Evolutionary conservation across 1,284 basidiomycete genomes (phyloP).

Genomic region (Sporisorium sorghi): DNA sequence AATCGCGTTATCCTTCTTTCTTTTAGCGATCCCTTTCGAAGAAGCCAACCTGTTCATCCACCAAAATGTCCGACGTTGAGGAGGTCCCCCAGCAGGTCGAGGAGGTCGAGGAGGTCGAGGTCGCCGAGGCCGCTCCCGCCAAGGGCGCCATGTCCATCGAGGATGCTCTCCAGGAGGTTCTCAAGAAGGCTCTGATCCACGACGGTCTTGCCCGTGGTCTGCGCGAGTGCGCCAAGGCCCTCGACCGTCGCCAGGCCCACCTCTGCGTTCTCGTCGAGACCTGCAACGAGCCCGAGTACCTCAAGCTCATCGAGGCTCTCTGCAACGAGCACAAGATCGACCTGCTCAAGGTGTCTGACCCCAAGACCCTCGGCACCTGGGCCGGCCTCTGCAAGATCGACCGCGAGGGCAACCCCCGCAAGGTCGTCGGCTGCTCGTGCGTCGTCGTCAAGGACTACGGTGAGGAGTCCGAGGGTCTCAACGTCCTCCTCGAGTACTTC

Average conservation of each 20-base stretch:
- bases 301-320: conserved; percentile 99
- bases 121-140: conserved; percentile 77
- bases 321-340: conserved; percentile 99
- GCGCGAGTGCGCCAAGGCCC: conserved; percentile 95
- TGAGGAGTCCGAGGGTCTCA: conserved; percentile 92
- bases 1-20: conserved; percentile 36
- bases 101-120: conserved; percentile 77
- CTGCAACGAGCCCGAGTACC: conserved; percentile 98
- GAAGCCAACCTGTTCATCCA: conserved; percentile 58
- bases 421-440: conserved; percentile 80
- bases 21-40: conserved; percentile 65
- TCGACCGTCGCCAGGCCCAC: conserved; percentile 98
- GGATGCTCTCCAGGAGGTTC: conserved; percentile 93
- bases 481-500: conserved; percentile 96
- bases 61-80: conserved; percentile 68
- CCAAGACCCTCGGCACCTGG: conserved; percentile 94
- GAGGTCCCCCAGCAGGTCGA: conserved; percentile 70
- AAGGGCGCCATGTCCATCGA: conserved; percentile 92
- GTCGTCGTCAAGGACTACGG: conserved; percentile 99
- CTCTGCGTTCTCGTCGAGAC: conserved; percentile 99
- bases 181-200: conserved; percentile 96
- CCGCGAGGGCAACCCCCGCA: conserved; percentile 97
- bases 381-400: conserved; percentile 96
- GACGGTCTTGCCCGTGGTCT: conserved; percentile 98
- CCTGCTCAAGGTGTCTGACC: conserved; percentile 96